Evolutionary conservation across 306 rosid species (phyloP).

Genomic region (Ochetophila trinervis): DNA sequence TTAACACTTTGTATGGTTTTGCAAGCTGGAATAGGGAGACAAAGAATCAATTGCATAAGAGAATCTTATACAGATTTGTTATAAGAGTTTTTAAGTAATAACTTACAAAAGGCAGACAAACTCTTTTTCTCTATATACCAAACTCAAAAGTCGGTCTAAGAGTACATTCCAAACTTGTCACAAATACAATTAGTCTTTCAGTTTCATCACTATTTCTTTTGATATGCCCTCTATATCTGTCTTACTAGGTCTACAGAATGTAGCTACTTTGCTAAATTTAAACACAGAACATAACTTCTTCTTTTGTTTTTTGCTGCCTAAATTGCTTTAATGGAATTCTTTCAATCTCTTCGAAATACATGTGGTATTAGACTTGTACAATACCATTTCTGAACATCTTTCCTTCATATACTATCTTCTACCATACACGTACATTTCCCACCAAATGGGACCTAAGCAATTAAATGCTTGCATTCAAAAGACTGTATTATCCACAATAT

Average conservation of each 20-base stretch:
- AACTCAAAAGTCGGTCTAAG: not conserved
- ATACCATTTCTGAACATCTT: not conserved
- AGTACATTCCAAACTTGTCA: not conserved
- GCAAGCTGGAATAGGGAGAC: not conserved
- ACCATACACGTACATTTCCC: not conserved
- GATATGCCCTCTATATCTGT: not conserved
- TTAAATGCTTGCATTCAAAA: not conserved
- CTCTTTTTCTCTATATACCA: not conserved
- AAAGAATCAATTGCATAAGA: not conserved
- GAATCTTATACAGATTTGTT: not conserved
- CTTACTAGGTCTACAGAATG: not conserved
- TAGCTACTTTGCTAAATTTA: not conserved
- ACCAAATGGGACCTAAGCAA: conserved; percentile 12
- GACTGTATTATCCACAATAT: conserved; percentile 9
- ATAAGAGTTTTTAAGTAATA: not conserved
- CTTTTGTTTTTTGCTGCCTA: not conserved
- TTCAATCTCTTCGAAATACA: not conserved
- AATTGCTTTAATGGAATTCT: not conserved
- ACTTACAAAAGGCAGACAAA: not conserved
- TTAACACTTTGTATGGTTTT: not conserved
- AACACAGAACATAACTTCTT: not conserved
- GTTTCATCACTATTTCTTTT: not conserved
- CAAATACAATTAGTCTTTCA: not conserved
- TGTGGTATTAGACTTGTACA: not conserved
- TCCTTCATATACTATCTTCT: not conserved